phyloP scores from a whole-genome alignment of 805 yeast genomes.

The Lipomyces japonicus region DNA sequence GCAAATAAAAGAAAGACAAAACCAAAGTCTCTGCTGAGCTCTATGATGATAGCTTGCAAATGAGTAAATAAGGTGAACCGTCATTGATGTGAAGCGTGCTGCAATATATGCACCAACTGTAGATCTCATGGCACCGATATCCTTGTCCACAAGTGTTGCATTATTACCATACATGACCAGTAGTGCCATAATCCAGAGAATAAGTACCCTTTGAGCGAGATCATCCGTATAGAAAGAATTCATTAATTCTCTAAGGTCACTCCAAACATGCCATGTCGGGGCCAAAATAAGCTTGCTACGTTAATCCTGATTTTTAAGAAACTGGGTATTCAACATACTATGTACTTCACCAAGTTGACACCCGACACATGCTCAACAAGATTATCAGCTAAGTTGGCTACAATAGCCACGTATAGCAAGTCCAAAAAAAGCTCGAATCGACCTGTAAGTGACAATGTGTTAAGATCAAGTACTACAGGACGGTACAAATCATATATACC shows the following conservation, averaged over 20 bases:
- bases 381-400: slow-evolving; percentile 53
- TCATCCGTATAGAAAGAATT: slow-evolving; percentile 63
- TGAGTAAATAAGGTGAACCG: slow-evolving; percentile 42
- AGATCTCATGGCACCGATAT: slow-evolving; percentile 41
- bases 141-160: slow-evolving; percentile 41
- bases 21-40: slow-evolving; percentile 47
- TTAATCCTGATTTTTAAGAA: neutral
- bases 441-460: no score
- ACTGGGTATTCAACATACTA: slow-evolving; percentile 33
- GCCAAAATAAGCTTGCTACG: slow-evolving; percentile 39
- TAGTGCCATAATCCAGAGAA: slow-evolving; percentile 51
- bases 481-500: neutral
- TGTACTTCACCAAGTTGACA: slow-evolving; percentile 45
- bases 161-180: slow-evolving; percentile 53
- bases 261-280: slow-evolving; percentile 64
- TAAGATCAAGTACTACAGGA: no score
- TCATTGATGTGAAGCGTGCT: slow-evolving; percentile 44
- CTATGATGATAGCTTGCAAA: slow-evolving; percentile 45
- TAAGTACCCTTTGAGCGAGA: slow-evolving; percentile 49
- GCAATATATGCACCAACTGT: slow-evolving; percentile 49
- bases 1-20: slow-evolving; percentile 16
- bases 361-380: slow-evolving; percentile 53
- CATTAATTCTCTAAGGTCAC: slow-evolving; percentile 60
- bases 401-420: slow-evolving; percentile 60
- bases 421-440: slow-evolving; percentile 56